Evolutionary conservation across 2,329 filamentous ascomycete genomes (phyloP), one percentile per base, ranked within the genome.

Genomic region (Microcyclosporella mali): DNA sequence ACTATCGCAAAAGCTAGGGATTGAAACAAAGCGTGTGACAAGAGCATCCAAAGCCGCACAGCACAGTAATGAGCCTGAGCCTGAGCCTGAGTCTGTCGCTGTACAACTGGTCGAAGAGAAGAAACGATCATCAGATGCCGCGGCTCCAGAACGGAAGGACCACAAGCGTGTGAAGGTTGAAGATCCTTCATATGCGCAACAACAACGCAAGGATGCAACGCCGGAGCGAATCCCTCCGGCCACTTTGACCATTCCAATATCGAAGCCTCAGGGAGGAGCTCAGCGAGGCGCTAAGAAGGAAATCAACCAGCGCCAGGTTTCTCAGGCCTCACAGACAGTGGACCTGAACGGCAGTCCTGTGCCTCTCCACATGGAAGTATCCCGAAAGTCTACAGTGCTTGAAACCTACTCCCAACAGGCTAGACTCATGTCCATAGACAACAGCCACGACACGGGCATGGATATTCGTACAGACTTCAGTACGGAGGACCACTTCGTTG

Each of bases 291-390:
- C 25, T 2, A 25, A 9, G 9, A 25, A 9, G 9, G 21, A 25
- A 9, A 25, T 9, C 9, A 27, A 12, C 4, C 27, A 18, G n/a
- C 37, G 50, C 12, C 44, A 53, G 14, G 41, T 19, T 3, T 56
- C 58, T 3, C 49, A 57, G 35, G 51, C 50, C 18, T 54, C 47
- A 2, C 55, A 56, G 25, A 56, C 48, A 3, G 58, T 61, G 6
- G 58, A 62, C 40, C 19, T 55, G 3, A 21, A 48, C 17, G 59
- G 59, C n/a, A 62, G 59, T 40, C 59, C 59, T 2, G 48, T 60
- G 3, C 58, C 59, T 12, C 44, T 46, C 18, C 45, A 51, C 6
- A 46, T 59, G 43, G 44, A 55, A 1, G 51, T 59, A 3, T 36
- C 41, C 4, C 43, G 47, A 6, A 14, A 49, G 11, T 32, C 46